Conservation (phyloP, 75 land plant genomes). For the Cunninghamia lanceolata region DNA sequence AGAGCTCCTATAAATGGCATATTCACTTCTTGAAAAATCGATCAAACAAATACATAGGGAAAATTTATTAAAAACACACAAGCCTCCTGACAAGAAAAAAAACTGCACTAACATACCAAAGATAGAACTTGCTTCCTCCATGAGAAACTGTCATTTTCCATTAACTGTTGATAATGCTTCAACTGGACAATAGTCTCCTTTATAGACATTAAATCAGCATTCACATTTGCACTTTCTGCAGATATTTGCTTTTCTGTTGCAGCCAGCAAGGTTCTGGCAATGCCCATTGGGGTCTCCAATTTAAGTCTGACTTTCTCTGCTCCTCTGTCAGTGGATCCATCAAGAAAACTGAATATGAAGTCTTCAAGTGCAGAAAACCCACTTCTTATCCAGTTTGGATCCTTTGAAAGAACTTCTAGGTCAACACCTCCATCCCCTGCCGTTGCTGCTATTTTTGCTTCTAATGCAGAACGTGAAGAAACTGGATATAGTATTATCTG, state of each 20-base stretch:
- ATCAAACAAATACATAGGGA: not conserved
- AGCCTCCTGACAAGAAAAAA: not conserved
- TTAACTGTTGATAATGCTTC: constrained; percentile 42
- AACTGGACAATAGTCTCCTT: constrained; percentile 50
- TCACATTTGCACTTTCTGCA: constrained; percentile 48
- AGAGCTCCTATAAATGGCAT: not conserved
- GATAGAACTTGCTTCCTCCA: constrained; percentile 56
- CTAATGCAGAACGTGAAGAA: constrained; percentile 81
- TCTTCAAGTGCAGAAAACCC: constrained; percentile 72
- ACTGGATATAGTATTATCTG: constrained; percentile 68
- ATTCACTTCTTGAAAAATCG: not conserved
- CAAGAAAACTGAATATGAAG: constrained; percentile 73
- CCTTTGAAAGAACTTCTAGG: constrained; percentile 19
- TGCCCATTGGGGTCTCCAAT: constrained; percentile 82
- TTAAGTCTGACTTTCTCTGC: constrained; percentile 79
- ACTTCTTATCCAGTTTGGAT: constrained; percentile 43
- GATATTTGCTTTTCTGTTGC: constrained; percentile 56
- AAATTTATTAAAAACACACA: not conserved
- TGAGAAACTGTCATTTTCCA: constrained; percentile 62
- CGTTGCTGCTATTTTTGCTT: constrained; percentile 64
- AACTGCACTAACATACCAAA: constrained; percentile 41
- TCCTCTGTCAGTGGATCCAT: constrained; percentile 73
- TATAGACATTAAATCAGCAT: constrained; percentile 47
- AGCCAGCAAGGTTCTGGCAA: constrained; percentile 64
- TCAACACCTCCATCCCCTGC: constrained; percentile 15